Evolutionary conservation across 1,284 basidiomycete species (phyloP), one percentile per base, ranked within the genome.

Genomic region (Tranzscheliella williamsii): DNA sequence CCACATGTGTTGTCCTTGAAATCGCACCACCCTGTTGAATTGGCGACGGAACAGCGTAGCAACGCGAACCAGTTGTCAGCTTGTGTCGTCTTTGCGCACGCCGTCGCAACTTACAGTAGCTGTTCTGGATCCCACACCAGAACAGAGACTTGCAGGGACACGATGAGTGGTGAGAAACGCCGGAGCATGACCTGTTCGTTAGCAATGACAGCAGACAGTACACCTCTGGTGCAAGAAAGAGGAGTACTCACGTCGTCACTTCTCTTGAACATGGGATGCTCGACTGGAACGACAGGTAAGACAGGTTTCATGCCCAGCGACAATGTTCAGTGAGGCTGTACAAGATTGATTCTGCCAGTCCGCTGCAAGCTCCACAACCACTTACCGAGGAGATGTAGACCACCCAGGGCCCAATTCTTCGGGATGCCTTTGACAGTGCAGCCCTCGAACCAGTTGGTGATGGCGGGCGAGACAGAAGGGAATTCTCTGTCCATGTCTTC

Each of bases 81-180:
- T n/a, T 9, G 27, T 11, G n/a, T 11, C 27, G 27, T 29, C 27
- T 9, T 29, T 11, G n/a, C 9, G 27, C n/a, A 29, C 11, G 23
- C 4, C 9, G 4, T 23, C 9, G 8, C 4, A 15, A 38, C 24
- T 38, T 18, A 26, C 61, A 67, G 41, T 31, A 67, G 30, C 47
- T 51, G 44, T 67, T 58, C 11, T 50, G 46, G 13, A 62, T 62
- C n/a, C 58, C 58, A 24, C 53, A 57, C 61, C 56, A 65, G 39
- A 47, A 63, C 12, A 63, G 48, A 13, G 45, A 44, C 31, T 32
- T 17, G n/a, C n/a, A n/a, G n/a, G n/a, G n/a, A n/a, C n/a, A n/a
- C n/a, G 17, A 35, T 2, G 17, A 17, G 13, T 13, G 33, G 33
- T 11, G 18, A 15, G 33, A 11, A 11, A 20, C 11, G 13, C 33